Evolutionary conservation across 805 yeast species (phyloP), one percentile per base, ranked within the genome.

Genomic region (Wickerhamiella dianesei): DNA sequence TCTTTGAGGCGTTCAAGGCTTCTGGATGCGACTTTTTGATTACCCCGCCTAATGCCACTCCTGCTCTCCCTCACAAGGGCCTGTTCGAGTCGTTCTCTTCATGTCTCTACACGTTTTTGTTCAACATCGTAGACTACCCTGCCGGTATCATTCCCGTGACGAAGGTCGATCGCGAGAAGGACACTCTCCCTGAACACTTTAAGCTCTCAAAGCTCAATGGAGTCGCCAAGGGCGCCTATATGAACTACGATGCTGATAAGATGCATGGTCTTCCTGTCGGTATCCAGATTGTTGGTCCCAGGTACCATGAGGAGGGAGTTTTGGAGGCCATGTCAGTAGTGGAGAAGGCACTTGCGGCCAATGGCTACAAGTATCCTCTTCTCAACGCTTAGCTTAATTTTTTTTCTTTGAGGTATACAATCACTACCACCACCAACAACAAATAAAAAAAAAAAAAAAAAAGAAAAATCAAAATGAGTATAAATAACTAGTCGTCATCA

Each of bases 211-310:
- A 51, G 17, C 55, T 61, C 40, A 71, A 67, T 55, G 67, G 65
- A 1, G 56, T 67, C 2, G 82, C 77, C 44, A 54, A 61, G 40
- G 67, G 63, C 19, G 69, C 73, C 36, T 69, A 68, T 53, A 60
- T 63, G 25, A 58, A 68, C 44, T 78, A 75, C 61, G 70, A 75
- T 51, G 72, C 80, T 1, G 70, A 64, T 44, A 71, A 71, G 50
- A 66, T 71, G 59, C 69, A 75, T 52, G 80, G 79, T 3, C 75
- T 77, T 47, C 77, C 83, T 0, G 77, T 76, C n/a, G 73, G 77
- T 19, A 61, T 80, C 17, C 85, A 79, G 59, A 63, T 80, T 36
- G 74, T 79, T 4, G 76, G 80, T 6, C 6, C 9, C 6, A 6
- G 32, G 32, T 25, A 25, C 32, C 32, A 25, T 25, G 88, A 80